Conservation (phyloP, 139 green algal genomes). For the Penium margaritaceum region DNA sequence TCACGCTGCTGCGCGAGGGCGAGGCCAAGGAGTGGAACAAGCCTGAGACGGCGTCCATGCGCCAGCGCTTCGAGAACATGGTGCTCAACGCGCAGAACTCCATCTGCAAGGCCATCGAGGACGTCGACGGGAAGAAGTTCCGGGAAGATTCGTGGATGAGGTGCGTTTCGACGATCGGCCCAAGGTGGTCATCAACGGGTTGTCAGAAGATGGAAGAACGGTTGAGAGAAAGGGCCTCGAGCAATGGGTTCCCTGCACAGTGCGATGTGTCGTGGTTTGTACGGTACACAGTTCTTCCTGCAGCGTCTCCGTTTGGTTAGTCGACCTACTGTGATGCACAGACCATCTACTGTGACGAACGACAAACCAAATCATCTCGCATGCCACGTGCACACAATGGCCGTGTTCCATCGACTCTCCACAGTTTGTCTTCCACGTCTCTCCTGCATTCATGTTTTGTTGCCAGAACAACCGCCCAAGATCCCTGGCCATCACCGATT, state of each 20-base stretch:
- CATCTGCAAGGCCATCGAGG: conserved; percentile 77
- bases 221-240: background rate
- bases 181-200: background rate
- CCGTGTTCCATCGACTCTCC: no score
- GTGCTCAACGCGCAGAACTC: conserved; percentile 76
- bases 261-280: background rate
- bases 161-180: conserved; percentile 21
- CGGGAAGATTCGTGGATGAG: conserved; percentile 82
- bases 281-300: no score
- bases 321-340: no score
- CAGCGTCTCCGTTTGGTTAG: no score
- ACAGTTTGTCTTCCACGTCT: background rate
- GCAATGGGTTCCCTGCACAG: background rate
- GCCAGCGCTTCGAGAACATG: conserved; percentile 72
- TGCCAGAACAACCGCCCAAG: no score
- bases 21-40: conserved; percentile 8
- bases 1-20: conserved; percentile 30
- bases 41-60: conserved; percentile 57
- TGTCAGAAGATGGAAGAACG: background rate
- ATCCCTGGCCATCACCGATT: no score
- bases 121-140: conserved; percentile 81
- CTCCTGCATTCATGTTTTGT: background rate
- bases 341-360: no score
- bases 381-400: no score
- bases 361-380: no score